Percentiles rank a stretch among this genome's conserved stretches.
phyloP scores from a whole-genome alignment of 2,329 filamentous ascomycete species.

The Trichoderma sp. region DNA sequence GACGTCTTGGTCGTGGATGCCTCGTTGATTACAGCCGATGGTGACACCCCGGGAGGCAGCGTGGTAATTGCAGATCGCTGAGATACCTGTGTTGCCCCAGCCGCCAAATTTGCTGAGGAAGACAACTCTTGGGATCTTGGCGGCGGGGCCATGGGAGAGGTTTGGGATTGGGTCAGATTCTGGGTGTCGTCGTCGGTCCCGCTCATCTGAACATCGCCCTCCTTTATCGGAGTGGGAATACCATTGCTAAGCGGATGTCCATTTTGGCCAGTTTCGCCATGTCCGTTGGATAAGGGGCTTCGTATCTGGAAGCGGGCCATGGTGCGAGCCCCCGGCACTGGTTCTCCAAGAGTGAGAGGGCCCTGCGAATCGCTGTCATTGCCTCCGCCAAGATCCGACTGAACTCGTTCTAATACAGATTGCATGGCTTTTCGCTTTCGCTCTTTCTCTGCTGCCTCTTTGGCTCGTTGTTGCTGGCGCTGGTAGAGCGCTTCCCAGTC shows the following conservation, averaged over 20 bases:
- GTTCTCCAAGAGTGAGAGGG: conserved; percentile 62
- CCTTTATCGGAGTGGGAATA: conserved; percentile 48
- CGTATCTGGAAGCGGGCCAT: conserved; percentile 55
- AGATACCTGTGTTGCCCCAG: conserved; percentile 58
- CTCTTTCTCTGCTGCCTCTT: conserved; percentile 57
- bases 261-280: conserved; percentile 38
- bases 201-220: conserved; percentile 61
- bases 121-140: conserved; percentile 39
- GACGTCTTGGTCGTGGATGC: conserved; percentile 93
- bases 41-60: conserved; percentile 56
- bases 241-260: conserved; percentile 54
- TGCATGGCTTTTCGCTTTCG: conserved; percentile 63
- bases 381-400: conserved; percentile 47
- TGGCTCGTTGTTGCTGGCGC: conserved; percentile 65
- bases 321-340: conserved; percentile 55
- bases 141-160: conserved; percentile 51
- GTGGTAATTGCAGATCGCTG: conserved; percentile 61
- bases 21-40: conserved; percentile 68
- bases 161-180: conserved; percentile 31
- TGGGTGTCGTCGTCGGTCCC: conserved; percentile 49
- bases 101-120: conserved; percentile 38
- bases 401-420: conserved; percentile 49
- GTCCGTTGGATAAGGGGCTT: conserved; percentile 60
- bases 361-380: conserved; percentile 56
- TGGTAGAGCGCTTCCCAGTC: conserved; percentile 82